Evolutionary conservation across 257 asterid genomes (phyloP), one percentile per base, ranked within the genome.

Genomic region (Ajuga chamaepitys): DNA sequence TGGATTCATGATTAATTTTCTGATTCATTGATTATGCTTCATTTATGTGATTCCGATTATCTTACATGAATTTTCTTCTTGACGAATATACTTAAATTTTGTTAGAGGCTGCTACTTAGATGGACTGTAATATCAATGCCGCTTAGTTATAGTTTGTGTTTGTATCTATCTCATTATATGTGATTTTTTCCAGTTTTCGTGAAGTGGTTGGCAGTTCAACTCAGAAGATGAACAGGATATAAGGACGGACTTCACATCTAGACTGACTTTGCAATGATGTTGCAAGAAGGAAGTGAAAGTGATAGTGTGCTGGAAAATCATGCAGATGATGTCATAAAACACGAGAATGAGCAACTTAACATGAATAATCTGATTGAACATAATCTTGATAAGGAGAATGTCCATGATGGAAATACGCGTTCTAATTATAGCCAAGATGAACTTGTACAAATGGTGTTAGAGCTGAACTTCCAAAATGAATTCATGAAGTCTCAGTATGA

Each of bases 381-480:
- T 57, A 60, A 55, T 58, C 84, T 66, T 28, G 56, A 60, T 50
- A 67, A 70, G 75, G 89, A 81, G 75, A 89, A 81, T 68, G 83
- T 87, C 38, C 42, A 17, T 58, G 66, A 56, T 67, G 76, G 69
- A 40, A 70, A 56, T 10, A 46, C 46, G 24, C 76, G 75, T 63
- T 56, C 62, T 60, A 67, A 38, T 73, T 70, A 80, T 73, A 77
- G 66, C 77, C 74, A 75, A 6, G 90, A 88, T 34, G 82, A 85
- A 48, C 95, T 90, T 65, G 78, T 83, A 66, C 83, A 76, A 72
- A 82, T 79, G 92, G 86, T 90, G 69, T 71, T 81, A 46, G 97
- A 92, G 74, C 95, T 88, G 46, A 76, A 76, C 79, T 85, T 86
- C 78, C 93, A 88, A 86, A 90, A 85, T 79, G 96, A 85, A 68